Conservation (phyloP, 1,139 yeast genomes). For the Debaryomyces singareniensis region DNA sequence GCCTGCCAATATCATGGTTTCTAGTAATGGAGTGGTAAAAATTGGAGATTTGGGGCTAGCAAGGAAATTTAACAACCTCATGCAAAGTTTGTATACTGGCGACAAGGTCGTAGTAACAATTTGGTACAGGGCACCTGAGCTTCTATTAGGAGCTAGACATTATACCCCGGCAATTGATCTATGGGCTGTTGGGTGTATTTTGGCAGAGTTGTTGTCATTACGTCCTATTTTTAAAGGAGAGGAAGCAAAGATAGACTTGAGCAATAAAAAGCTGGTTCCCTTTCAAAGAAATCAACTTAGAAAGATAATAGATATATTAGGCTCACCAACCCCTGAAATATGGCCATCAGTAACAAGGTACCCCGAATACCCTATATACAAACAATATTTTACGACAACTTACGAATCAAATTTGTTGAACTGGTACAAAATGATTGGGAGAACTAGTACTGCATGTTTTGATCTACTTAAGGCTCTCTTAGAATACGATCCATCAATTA, state of each 20-base stretch:
- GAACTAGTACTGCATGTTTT: constrained; percentile 61
- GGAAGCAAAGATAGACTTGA: constrained; percentile 84
- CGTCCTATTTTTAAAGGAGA: constrained; percentile 96
- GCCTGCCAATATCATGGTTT: constrained; percentile 97
- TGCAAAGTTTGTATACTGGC: constrained; percentile 86
- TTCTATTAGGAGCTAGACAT: constrained; percentile 84
- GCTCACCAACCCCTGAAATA: constrained; percentile 67
- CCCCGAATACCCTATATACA: constrained; percentile 71
- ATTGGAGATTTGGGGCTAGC: constrained; percentile 97
- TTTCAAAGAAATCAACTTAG: constrained; percentile 90
- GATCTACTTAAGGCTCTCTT: constrained; percentile 58
- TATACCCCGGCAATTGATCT: constrained; percentile 92
- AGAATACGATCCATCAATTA: constrained; percentile 75
- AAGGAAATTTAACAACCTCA: constrained; percentile 78
- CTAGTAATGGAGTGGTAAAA: constrained; percentile 81
- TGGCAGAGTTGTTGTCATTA: constrained; percentile 83
- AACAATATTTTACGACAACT: constrained; percentile 40
- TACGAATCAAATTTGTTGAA: constrained; percentile 65
- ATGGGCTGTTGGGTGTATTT: constrained; percentile 97
- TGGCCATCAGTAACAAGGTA: constrained; percentile 80
- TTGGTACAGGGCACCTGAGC: constrained; percentile 97
- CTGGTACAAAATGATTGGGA: constrained; percentile 85
- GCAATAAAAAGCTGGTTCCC: constrained; percentile 81
- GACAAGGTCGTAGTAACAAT: constrained; percentile 97
- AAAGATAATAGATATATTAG: constrained; percentile 83